Evolutionary conservation across 768 basidiomycete genomes (phyloP).

Genomic region (Clathrus columnatus): DNA sequence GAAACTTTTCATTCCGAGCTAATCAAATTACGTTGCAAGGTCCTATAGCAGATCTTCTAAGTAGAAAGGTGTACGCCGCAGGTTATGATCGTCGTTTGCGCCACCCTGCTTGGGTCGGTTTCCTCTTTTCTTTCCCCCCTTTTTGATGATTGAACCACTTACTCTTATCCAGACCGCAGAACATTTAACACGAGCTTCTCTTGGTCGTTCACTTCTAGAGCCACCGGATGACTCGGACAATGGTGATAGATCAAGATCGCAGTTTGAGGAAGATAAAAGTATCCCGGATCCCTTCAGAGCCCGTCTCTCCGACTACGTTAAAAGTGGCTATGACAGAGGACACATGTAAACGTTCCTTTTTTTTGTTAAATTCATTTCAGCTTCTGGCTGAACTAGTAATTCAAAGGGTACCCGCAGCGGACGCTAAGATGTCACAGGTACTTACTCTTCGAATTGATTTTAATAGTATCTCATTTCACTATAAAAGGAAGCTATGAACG

Average conservation of each 20-base stretch:
- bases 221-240: constrained; percentile 28
- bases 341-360: constrained; percentile 64
- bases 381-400: background rate
- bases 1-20: background rate
- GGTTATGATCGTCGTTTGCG: constrained; percentile 85
- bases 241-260: constrained; percentile 68
- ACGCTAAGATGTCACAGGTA: constrained; percentile 84
- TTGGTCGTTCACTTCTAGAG: constrained; percentile 40
- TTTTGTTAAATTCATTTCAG: background rate
- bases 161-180: constrained; percentile 69
- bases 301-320: constrained; percentile 80
- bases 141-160: background rate
- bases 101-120: constrained; percentile 86
- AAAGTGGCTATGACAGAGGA: constrained; percentile 90
- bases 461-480: constrained; percentile 2
- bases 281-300: constrained; percentile 76
- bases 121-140: background rate
- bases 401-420: constrained; percentile 87
- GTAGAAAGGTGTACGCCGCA: constrained; percentile 76
- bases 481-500: constrained; percentile 78
- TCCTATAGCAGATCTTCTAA: constrained; percentile 71
- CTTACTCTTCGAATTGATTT: constrained; percentile 5
- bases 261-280: constrained; percentile 75
- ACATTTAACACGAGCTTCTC: constrained; percentile 74
- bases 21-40: constrained; percentile 37